A percentile compares a stretch with the other conserved stretches of the same genome.
Evolutionary conservation across 257 asterid genomes (phyloP).

Genomic region (Perilla frutescens): DNA sequence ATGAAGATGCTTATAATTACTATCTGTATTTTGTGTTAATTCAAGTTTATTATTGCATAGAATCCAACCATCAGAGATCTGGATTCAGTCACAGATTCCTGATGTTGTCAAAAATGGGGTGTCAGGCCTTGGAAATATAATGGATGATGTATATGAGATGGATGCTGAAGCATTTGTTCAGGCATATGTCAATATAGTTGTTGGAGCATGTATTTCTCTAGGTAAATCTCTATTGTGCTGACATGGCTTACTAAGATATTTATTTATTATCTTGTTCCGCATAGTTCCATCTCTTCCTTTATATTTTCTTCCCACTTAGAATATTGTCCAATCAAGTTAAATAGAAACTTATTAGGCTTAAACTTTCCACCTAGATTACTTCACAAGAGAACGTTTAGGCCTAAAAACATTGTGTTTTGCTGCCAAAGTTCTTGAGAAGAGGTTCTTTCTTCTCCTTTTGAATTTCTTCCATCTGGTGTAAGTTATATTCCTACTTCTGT

Average conservation of each 20-base stretch:
- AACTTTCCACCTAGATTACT: slow-evolving; percentile 11
- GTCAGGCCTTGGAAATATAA: slow-evolving; percentile 60
- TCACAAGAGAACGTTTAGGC: not conserved
- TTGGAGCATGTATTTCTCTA: slow-evolving; percentile 89
- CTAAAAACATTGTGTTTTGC: no score
- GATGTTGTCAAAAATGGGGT: slow-evolving; percentile 68
- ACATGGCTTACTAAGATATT: slow-evolving; percentile 18
- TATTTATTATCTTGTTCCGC: not conserved
- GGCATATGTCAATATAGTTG: slow-evolving; percentile 85
- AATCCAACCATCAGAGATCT: slow-evolving; percentile 82
- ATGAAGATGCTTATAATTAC: slow-evolving; percentile 3
- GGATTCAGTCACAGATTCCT: slow-evolving; percentile 92
- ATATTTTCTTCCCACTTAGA: slow-evolving; percentile 9
- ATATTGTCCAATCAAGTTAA: not conserved
- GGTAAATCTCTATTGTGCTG: slow-evolving; percentile 54
- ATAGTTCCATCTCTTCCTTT: slow-evolving; percentile 4
- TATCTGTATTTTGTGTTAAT: slow-evolving; percentile 23
- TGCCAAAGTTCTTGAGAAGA: no score
- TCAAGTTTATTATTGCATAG: slow-evolving; percentile 46
- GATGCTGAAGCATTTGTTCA: slow-evolving; percentile 85
- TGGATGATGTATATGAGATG: slow-evolving; percentile 69
- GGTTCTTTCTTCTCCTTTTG: no score
- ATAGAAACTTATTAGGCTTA: not conserved
- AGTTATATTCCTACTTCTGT: no score
- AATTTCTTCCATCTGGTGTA: no score